A percentile compares a stretch with the other conserved stretches of the same genome.
Evolutionary conservation across 345 rosid species (phyloP).

Genomic region (Gossypium mustelinum): DNA sequence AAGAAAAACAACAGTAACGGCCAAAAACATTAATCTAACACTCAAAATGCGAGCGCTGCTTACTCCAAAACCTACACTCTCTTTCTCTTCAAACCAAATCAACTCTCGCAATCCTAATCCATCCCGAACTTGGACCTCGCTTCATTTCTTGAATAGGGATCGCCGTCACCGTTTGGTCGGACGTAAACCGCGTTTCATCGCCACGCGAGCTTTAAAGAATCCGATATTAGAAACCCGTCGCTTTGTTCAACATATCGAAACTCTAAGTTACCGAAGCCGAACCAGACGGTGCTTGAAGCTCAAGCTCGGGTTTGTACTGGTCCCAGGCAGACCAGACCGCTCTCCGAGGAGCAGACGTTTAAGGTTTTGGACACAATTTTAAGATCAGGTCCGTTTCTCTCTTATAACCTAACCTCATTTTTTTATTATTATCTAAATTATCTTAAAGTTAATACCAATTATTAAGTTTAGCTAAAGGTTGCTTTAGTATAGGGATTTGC

Average conservation of each 20-base stretch:
- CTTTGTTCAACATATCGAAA: slow-evolving; percentile 69
- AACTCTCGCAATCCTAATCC: slow-evolving; percentile 12
- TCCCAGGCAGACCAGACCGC: slow-evolving; percentile 80
- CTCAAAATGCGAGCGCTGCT: slow-evolving; percentile 37
- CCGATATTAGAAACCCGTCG: slow-evolving; percentile 61
- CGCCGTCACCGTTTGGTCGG: slow-evolving; percentile 24
- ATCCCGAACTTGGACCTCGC: slow-evolving; percentile 10
- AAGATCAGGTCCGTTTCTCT: slow-evolving; percentile 2
- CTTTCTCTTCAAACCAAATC: slow-evolving; percentile 30
- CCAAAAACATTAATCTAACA: background rate
- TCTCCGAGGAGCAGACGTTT: slow-evolving; percentile 56
- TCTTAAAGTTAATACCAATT: background rate
- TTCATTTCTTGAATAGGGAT: slow-evolving; percentile 27
- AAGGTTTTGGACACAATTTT: slow-evolving; percentile 29
- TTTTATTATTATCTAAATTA: background rate
- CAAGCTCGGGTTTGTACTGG: slow-evolving; percentile 98
- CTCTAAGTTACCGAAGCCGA: slow-evolving; percentile 59
- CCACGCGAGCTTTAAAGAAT: slow-evolving; percentile 41
- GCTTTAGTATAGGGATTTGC: background rate
- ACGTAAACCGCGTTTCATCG: slow-evolving; percentile 28
- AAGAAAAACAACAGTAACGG: background rate
- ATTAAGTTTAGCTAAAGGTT: background rate
- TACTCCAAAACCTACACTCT: slow-evolving; percentile 32
- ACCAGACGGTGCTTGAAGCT: slow-evolving; percentile 83
- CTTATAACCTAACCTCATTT: background rate